Percentiles rank a stretch among this genome's conserved stretches.
Conservation (phyloP, 495 filamentous ascomycete genomes). For the Peziza echinospora region DNA sequence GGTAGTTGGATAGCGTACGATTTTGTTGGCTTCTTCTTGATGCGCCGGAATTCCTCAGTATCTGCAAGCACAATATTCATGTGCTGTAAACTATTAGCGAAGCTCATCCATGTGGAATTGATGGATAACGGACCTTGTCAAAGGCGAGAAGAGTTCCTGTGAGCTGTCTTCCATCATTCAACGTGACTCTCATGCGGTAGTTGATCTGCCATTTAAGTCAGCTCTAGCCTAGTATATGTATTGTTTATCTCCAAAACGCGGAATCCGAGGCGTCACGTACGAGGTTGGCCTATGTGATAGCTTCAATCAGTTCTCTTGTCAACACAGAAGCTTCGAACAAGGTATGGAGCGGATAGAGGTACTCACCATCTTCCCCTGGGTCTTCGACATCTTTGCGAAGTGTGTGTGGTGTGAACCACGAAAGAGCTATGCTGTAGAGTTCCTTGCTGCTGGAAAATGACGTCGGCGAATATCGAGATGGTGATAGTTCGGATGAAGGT, state of each 20-base stretch:
- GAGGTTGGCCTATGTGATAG: slow-evolving; percentile 60
- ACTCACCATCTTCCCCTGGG: slow-evolving; percentile 98
- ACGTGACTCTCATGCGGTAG: slow-evolving; percentile 91
- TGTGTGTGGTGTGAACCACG: too few species aligned
- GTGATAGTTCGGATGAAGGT: too few species aligned
- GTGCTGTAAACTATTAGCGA: slow-evolving; percentile 37
- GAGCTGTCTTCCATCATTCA: slow-evolving; percentile 92
- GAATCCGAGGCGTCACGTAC: slow-evolving; percentile 37
- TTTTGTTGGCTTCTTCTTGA: slow-evolving; percentile 73
- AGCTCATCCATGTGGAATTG: too few species aligned
- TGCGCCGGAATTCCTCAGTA: slow-evolving; percentile 93
- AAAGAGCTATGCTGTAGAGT: too few species aligned
- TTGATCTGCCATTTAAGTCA: slow-evolving; percentile 96
- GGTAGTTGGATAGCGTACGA: too few species aligned
- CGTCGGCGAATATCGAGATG: not conserved
- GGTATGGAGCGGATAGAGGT: slow-evolving; percentile 7
- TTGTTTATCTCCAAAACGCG: not conserved
- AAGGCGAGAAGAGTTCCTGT: slow-evolving; percentile 93
- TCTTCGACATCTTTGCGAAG: slow-evolving; percentile 55
- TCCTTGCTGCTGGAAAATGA: not conserved
- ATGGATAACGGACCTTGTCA: slow-evolving; percentile 49
- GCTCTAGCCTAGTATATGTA: too few species aligned
- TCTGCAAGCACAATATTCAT: slow-evolving; percentile 99
- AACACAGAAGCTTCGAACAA: slow-evolving; percentile 13
- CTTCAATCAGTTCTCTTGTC: slow-evolving; percentile 39